A percentile compares a stretch with the other conserved stretches of the same genome.
Conservation (phyloP, 108 stramenopile species). For the Seminavis robusta region DNA sequence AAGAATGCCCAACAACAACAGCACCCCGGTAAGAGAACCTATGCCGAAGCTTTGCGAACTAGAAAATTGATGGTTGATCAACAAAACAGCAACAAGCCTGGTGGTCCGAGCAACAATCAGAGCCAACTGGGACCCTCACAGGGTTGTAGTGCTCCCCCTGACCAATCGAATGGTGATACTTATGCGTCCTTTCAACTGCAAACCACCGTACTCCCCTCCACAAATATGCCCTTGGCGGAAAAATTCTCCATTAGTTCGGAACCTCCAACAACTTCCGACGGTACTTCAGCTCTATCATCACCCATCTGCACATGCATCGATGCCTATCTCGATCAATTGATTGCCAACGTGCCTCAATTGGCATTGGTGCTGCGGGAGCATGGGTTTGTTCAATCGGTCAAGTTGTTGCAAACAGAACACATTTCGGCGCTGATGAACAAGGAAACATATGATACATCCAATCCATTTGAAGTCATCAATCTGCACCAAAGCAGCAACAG, state of each 20-base stretch:
- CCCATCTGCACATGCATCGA: slow-evolving; percentile 72
- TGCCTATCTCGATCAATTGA: slow-evolving; percentile 83
- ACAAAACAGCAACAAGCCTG: slow-evolving; percentile 1
- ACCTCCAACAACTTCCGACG: not conserved
- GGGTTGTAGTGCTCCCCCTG: too few relatives aligned
- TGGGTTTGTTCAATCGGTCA: slow-evolving; percentile 79
- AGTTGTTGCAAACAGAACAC: slow-evolving; percentile 64
- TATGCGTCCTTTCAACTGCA: slow-evolving; percentile 39
- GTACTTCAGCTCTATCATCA: slow-evolving; percentile 22
- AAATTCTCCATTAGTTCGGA: not conserved
- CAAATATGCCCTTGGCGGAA: slow-evolving; percentile 19
- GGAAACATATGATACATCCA: slow-evolving; percentile 53
- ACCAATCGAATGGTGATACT: too few relatives aligned
- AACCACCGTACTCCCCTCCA: slow-evolving; percentile 66
- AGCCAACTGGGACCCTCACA: too few relatives aligned
- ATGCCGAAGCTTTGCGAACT: slow-evolving; percentile 22
- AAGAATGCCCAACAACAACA: not conserved
- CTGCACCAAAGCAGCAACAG: too few relatives aligned
- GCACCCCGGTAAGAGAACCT: slow-evolving; percentile 13
- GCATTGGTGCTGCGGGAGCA: slow-evolving; percentile 78
- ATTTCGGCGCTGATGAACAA: slow-evolving; percentile 72
- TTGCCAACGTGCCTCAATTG: slow-evolving; percentile 86
- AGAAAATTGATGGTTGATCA: not conserved
- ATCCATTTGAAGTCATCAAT: slow-evolving; percentile 21
- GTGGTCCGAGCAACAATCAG: too few relatives aligned